Evolutionary conservation across 2,329 filamentous ascomycete genomes (phyloP).

Genomic region (Colletotrichum sp.): DNA sequence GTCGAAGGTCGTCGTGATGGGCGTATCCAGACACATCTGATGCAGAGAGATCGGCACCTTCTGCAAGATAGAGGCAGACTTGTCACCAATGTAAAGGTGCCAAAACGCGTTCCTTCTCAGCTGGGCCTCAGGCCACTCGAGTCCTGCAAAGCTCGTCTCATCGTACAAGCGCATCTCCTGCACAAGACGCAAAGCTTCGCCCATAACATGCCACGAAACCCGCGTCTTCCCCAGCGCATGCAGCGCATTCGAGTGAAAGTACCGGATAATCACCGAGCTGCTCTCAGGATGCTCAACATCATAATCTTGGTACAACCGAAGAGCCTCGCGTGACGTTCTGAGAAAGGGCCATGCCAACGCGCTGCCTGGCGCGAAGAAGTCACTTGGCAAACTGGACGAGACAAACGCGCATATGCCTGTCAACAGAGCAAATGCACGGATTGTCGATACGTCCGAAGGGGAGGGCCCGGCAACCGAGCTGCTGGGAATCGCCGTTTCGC

Average conservation of each 20-base stretch:
- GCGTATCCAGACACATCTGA: slow-evolving; percentile 44
- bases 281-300: slow-evolving; percentile 47
- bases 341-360: slow-evolving; percentile 41
- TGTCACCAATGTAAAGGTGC: slow-evolving; percentile 46
- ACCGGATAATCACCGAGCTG: slow-evolving; percentile 47
- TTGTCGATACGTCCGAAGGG: not conserved
- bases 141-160: slow-evolving; percentile 38
- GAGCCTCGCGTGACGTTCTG: slow-evolving; percentile 40
- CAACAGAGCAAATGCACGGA: slow-evolving; percentile 41
- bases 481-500: not conserved
- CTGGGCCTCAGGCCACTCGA: slow-evolving; percentile 41
- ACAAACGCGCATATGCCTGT: slow-evolving; percentile 50
- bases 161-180: slow-evolving; percentile 49
- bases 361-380: slow-evolving; percentile 44
- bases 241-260: slow-evolving; percentile 50
- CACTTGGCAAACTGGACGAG: slow-evolving; percentile 43
- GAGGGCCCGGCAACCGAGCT: not conserved
- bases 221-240: slow-evolving; percentile 47
- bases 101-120: slow-evolving; percentile 40
- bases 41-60: slow-evolving; percentile 48
- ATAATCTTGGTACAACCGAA: slow-evolving; percentile 42
- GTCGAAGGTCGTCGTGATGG: slow-evolving; percentile 36
- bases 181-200: slow-evolving; percentile 45
- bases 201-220: slow-evolving; percentile 51
- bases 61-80: slow-evolving; percentile 43